Base-by-base conservation (phyloP, 139 green algal genomes). In the Pleodorina starrii region DNA sequence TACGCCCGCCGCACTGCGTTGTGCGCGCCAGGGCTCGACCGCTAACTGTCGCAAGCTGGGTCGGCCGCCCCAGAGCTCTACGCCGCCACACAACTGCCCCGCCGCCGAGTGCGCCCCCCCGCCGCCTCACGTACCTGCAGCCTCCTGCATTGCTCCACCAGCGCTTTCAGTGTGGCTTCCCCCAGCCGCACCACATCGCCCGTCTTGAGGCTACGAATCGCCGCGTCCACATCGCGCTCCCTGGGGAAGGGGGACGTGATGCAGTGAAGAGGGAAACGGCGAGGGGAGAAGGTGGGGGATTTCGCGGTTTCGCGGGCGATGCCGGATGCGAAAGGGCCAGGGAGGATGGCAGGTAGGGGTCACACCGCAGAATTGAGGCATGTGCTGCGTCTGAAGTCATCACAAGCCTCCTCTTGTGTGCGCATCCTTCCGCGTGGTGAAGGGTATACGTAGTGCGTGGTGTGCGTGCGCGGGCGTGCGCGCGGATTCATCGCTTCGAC, bases 71-170 rank as follows among this genome's bases (percentile, higher is more conserved):
- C 21, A 66, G 5, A 12, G 29, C 54, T 27, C 21, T 5, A 25
- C 54, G 54, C 6, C 29, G 54, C 54, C 25, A 66, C 25, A 9
- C 54, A 66, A 66, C 29, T 21, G 21, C 25, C 25, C 25, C 54
- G 54, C n/a, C n/a, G n/a, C n/a, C n/a, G n/a, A n/a, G n/a, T n/a
- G n/a, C n/a, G n/a, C n/a, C n/a, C n/a, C n/a, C n/a, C n/a, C n/a
- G n/a, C n/a, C n/a, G n/a, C n/a, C 29, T 66, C 29, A 5, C 54
- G 54, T 42, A 87, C 82, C 82, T 88, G 83, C 68, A 88, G 48
- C 83, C 83, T 23, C 66, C 43, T 51, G 68, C 83, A 88, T 46
- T 88, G 83, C 68, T 88, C 83, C 46, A 88, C 68, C 46, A 88
- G 83, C 44, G 68, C 68, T 32, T 51, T 71, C 23, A 88, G 83